Conservation (phyloP, 1,139 yeast species). For the Arxiozyma telluris region DNA sequence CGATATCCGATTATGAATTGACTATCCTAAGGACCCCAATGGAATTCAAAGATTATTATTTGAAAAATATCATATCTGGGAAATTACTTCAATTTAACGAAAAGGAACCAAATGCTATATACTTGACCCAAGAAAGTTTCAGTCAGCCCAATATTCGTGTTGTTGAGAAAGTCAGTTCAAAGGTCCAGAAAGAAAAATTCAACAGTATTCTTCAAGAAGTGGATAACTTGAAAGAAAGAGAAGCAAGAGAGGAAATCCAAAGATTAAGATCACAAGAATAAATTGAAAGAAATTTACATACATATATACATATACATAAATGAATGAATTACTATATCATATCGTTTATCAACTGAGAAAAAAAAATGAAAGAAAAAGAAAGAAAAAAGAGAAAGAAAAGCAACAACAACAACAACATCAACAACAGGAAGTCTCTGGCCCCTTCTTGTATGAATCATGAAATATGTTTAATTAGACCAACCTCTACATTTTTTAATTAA, state of each 20-base stretch:
- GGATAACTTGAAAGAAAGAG: slow-evolving; percentile 33
- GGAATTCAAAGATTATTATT: slow-evolving; percentile 40
- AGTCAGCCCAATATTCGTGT: slow-evolving; percentile 43
- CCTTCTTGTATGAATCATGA: neutral
- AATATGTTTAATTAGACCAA: neutral
- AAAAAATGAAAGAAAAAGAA: too few relatives aligned
- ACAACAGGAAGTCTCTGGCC: neutral
- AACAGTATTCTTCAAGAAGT: slow-evolving; percentile 25
- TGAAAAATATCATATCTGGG: slow-evolving; percentile 38
- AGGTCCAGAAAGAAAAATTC: slow-evolving; percentile 35
- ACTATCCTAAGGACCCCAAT: slow-evolving; percentile 42
- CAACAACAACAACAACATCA: too few relatives aligned
- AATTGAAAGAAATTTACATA: neutral
- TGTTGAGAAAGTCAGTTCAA: slow-evolving; percentile 35
- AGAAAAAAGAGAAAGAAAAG: too few relatives aligned
- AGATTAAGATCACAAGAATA: slow-evolving; percentile 20
- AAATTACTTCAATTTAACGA: slow-evolving; percentile 43
- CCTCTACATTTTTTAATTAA: slow-evolving; percentile 2
- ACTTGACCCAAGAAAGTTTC: slow-evolving; percentile 43
- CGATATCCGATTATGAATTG: slow-evolving; percentile 56
- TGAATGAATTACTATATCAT: too few relatives aligned
- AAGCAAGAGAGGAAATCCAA: slow-evolving; percentile 32
- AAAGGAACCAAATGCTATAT: slow-evolving; percentile 67
- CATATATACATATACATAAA: too few relatives aligned
- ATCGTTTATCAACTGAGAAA: too few relatives aligned